phyloP scores from a whole-genome alignment of 108 stramenopile species.

The Asterionellopsis glacialis region DNA sequence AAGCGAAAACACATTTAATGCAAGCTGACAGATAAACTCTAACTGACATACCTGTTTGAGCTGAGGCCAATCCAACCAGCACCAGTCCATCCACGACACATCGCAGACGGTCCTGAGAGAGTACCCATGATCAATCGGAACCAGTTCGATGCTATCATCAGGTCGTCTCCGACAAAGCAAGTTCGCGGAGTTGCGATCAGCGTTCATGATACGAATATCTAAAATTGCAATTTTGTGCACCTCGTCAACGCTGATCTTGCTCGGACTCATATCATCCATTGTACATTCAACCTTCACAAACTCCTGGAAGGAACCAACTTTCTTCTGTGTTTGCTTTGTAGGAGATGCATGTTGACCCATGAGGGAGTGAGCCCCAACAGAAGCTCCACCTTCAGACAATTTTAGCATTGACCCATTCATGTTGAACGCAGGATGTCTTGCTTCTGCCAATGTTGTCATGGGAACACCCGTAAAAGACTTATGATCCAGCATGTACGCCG shows the following conservation, averaged over 20 bases:
- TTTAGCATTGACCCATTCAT: constrained; percentile 63
- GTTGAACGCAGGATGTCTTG: constrained; percentile 87
- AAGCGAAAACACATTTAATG: neutral
- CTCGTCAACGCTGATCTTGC: constrained; percentile 77
- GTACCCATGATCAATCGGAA: constrained; percentile 98
- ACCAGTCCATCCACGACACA: constrained; percentile 98
- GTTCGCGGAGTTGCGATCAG: constrained; percentile 95
- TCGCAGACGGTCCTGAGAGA: constrained; percentile 87
- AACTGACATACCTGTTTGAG: constrained; percentile 57
- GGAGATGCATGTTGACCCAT: constrained; percentile 7
- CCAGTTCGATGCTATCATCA: constrained; percentile 70
- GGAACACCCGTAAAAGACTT: constrained; percentile 84
- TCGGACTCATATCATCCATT: constrained; percentile 90
- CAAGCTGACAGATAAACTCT: neutral
- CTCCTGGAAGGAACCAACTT: constrained; percentile 94
- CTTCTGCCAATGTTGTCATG: constrained; percentile 94
- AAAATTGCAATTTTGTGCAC: constrained; percentile 96
- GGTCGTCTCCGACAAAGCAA: constrained; percentile 76
- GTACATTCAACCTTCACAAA: constrained; percentile 84
- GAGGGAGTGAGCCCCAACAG: constrained; percentile 77
- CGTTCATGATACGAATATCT: constrained; percentile 96
- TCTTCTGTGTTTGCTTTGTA: constrained; percentile 28
- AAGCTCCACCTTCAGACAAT: constrained; percentile 73
- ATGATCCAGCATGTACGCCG: constrained; percentile 94
- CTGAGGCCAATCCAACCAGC: constrained; percentile 98